Evolutionary conservation across 345 rosid genomes (phyloP).

Genomic region (Citrus hindsii): DNA sequence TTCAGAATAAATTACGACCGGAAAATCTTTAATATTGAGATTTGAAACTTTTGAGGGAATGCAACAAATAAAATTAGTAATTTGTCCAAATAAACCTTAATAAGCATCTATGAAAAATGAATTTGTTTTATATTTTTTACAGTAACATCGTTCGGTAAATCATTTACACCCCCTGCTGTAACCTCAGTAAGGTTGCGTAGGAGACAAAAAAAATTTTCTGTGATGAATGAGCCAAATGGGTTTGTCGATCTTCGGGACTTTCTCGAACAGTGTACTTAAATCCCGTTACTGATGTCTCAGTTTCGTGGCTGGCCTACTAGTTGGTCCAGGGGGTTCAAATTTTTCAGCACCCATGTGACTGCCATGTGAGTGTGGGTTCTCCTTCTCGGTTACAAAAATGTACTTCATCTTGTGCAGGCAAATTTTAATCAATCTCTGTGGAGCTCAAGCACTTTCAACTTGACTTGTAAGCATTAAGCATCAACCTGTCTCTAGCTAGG

Average conservation of each 20-base stretch:
- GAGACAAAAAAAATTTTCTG: no score
- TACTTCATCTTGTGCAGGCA: background rate
- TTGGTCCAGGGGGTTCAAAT: background rate
- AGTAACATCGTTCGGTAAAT: no score
- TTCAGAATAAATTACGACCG: background rate
- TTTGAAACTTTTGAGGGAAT: background rate
- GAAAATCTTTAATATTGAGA: background rate
- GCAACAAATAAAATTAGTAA: background rate
- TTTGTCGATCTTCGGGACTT: background rate
- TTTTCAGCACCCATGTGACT: slow-evolving; percentile 3
- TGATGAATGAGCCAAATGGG: background rate
- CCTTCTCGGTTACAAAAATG: background rate
- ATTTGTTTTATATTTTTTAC: no score
- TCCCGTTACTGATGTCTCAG: background rate
- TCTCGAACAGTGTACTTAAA: background rate
- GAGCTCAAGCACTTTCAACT: background rate
- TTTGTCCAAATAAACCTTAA: background rate
- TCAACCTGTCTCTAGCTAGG: background rate
- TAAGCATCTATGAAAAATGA: no score
- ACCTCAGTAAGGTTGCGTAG: no score
- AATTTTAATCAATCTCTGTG: background rate
- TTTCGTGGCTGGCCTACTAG: background rate
- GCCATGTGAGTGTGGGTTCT: slow-evolving; percentile 10
- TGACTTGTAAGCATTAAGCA: background rate
- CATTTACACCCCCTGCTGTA: no score